A percentile compares a stretch with the other conserved stretches of the same genome.
phyloP scores from a whole-genome alignment of 257 asterid species.

The Cinchona pubescens region DNA sequence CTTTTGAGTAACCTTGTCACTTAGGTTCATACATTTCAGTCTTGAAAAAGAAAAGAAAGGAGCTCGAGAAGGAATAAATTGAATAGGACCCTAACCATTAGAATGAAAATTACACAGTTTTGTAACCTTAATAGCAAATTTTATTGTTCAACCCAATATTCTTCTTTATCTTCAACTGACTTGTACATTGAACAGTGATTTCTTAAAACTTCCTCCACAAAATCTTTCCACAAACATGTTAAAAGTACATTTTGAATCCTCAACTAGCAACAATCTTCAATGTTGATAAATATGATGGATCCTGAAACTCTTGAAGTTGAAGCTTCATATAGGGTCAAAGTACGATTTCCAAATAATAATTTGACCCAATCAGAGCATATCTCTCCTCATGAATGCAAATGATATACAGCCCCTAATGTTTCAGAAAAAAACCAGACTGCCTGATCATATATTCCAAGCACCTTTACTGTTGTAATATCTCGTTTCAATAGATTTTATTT shows the following conservation, averaged over 20 bases:
- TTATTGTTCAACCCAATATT: no score
- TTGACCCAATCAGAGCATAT: neutral
- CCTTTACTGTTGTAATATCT: neutral
- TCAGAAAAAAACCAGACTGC: neutral
- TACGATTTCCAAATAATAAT: neutral
- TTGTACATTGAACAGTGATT: neutral
- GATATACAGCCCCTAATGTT: neutral
- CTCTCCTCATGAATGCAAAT: neutral
- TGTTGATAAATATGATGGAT: no score
- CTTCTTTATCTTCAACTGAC: neutral
- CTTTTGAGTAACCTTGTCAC: neutral
- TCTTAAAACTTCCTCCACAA: neutral
- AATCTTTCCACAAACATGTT: neutral
- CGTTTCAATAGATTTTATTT: no score
- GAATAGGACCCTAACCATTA: neutral
- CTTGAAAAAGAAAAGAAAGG: neutral
- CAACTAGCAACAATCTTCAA: no score
- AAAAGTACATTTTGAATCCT: no score
- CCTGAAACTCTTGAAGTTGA: neutral
- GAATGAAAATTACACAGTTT: neutral
- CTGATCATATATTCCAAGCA: neutral
- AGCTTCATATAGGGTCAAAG: neutral
- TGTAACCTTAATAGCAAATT: neutral
- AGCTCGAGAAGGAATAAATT: neutral
- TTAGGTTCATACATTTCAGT: no score